phyloP scores from a whole-genome alignment of 2,329 filamentous ascomycete genomes.

The Fonsecaea pugnacius region DNA sequence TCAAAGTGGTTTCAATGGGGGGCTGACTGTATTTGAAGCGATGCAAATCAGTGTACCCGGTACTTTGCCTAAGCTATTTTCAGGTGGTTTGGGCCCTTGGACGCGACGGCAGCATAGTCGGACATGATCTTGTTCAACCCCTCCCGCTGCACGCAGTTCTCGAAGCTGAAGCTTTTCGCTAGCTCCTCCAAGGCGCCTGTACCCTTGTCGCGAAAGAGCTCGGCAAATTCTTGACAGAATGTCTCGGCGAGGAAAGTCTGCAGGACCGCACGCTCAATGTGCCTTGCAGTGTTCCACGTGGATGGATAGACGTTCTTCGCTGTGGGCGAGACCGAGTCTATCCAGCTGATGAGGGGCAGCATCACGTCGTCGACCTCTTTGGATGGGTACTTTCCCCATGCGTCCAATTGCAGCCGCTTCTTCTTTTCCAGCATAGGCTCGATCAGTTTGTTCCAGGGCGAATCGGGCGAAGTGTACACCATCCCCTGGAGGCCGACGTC shows the following conservation, averaged over 20 bases:
- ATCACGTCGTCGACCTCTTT: constrained; percentile 50
- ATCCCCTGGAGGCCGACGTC: constrained; percentile 63
- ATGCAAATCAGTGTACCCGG: not conserved
- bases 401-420: constrained; percentile 57
- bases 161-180: constrained; percentile 59
- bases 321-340: constrained; percentile 30
- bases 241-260: constrained; percentile 58
- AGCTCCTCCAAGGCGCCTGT: constrained; percentile 60
- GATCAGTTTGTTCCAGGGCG: constrained; percentile 57
- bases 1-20: not conserved
- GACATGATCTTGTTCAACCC: constrained; percentile 58
- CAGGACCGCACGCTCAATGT: constrained; percentile 52
- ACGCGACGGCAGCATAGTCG: constrained; percentile 45
- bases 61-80: constrained; percentile 15
- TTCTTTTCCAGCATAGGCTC: constrained; percentile 62
- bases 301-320: constrained; percentile 50
- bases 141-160: constrained; percentile 58
- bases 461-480: constrained; percentile 55
- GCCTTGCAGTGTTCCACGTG: constrained; percentile 56
- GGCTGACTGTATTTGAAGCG: not conserved
- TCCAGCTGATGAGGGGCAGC: constrained; percentile 42
- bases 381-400: constrained; percentile 56
- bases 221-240: constrained; percentile 60
- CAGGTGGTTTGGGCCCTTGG: constrained; percentile 5
- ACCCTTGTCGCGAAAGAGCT: constrained; percentile 57